Base-by-base conservation (phyloP, 768 basidiomycete species). In the Favolaschia claudopus region DNA sequence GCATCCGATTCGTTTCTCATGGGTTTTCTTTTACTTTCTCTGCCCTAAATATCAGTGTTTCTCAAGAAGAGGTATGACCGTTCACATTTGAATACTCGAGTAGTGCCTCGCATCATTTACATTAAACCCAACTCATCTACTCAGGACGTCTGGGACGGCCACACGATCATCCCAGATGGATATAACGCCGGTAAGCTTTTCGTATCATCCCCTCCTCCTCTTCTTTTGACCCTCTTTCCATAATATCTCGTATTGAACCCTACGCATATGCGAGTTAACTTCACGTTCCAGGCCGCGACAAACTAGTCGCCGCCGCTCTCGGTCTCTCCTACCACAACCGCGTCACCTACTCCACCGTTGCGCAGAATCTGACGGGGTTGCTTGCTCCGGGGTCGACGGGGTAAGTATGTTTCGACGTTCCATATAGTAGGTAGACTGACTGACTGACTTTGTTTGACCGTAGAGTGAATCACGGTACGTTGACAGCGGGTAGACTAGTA, bases 131-230 rank as follows among this genome's bases (percentile, higher is more conserved):
- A 14, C 14, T 20, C 32, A 6, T 12, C 10, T 47, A 4, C 32
- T 9, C 22, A 59, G 68, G 78, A 74, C 28, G 55, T 61, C 9
- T 42, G 52, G 6, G 51, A 81, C 0, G 50, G 68, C 31, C 83
- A 84, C 56, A 64, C 73, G 15, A 76, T 83, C 39, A 54, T 74
- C 6, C 71, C 79, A 0, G 69, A 84, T 49, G 83, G 82, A 4
- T 83, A 84, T 58, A 61, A 82, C 56, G 55, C 73, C 32, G 83
- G 82, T 55, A 10, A 3, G 52, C 37, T 4, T 4, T 22, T 13
- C n/a, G n/a, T n/a, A n/a, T n/a, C n/a, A n/a, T n/a, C n/a, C n/a
- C n/a, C n/a, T n/a, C n/a, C n/a, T n/a, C n/a, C n/a, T n/a, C n/a
- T n/a, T n/a, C n/a, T n/a, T n/a, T n/a, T n/a, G n/a, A n/a, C n/a